These are phyloP conservation scores for Ganoderma multipileum DNA, from an alignment of 1,284 basidiomycete genomes.

Conservation along the genomic window DNA sequence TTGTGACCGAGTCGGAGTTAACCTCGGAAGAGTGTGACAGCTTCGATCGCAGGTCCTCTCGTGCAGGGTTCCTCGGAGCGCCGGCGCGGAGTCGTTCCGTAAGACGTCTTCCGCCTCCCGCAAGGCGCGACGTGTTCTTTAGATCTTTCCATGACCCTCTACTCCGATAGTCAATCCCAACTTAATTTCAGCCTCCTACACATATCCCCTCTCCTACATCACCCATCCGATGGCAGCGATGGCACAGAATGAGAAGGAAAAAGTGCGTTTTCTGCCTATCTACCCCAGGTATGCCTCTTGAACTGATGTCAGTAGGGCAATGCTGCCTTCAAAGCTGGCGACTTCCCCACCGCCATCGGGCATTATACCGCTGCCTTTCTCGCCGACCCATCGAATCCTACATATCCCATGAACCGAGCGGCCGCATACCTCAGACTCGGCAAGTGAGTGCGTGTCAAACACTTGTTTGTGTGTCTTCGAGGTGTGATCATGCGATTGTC, in stretches of 20 bases:
- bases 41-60: conserved; percentile 1
- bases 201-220: neutral
- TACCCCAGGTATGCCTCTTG: neutral
- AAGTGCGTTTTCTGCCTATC: conserved; percentile 26
- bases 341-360: conserved; percentile 61
- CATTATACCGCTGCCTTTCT: conserved; percentile 79
- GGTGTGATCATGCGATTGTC: conserved; percentile 9
- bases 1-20: conserved; percentile 4
- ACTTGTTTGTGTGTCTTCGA: conserved; percentile 13
- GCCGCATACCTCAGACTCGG: conserved; percentile 85
- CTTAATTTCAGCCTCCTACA: neutral
- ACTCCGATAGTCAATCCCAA: neutral
- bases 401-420: conserved; percentile 79
- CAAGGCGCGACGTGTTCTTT: neutral
- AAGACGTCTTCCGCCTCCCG: neutral
- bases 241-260: conserved; percentile 41
- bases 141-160: neutral
- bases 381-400: conserved; percentile 66
- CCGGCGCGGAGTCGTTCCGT: conserved; percentile 2
- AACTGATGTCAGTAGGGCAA: conserved; percentile 54
- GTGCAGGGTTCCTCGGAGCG: neutral
- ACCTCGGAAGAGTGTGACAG: neutral
- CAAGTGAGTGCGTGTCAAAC: conserved; percentile 64
- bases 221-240: conserved; percentile 18
- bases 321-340: conserved; percentile 58